Evolutionary conservation across 345 rosid genomes (phyloP).

Genomic region (Gossypium sturtianum): DNA sequence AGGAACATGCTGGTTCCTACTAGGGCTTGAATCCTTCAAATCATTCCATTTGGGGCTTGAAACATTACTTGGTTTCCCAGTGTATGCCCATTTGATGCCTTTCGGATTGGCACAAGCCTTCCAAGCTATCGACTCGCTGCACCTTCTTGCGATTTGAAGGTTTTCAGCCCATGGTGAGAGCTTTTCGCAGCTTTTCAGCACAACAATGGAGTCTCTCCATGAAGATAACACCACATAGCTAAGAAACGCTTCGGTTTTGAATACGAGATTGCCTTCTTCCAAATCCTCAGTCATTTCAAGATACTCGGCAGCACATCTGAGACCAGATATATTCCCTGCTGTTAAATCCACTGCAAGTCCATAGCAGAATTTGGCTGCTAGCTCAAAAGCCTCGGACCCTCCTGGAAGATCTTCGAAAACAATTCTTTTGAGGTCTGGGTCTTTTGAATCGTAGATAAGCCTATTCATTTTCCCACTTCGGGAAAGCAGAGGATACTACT

Average conservation of each 20-base stretch:
- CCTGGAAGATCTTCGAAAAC: slow-evolving; percentile 78
- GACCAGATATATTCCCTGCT: slow-evolving; percentile 80
- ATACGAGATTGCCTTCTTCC: slow-evolving; percentile 93
- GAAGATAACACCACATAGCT: slow-evolving; percentile 94
- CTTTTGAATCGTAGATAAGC: slow-evolving; percentile 69
- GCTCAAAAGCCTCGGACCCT: slow-evolving; percentile 82
- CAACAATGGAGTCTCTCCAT: slow-evolving; percentile 92
- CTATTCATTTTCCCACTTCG: slow-evolving; percentile 93
- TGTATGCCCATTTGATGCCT: slow-evolving; percentile 91
- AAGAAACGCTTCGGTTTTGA: slow-evolving; percentile 96
- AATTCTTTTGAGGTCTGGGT: slow-evolving; percentile 48
- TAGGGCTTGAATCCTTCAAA: slow-evolving; percentile 70
- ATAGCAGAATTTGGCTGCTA: slow-evolving; percentile 93
- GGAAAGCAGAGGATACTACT: slow-evolving; percentile 96
- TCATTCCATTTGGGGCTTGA: slow-evolving; percentile 85
- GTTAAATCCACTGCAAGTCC: slow-evolving; percentile 91
- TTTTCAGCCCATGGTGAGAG: slow-evolving; percentile 97
- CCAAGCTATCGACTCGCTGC: slow-evolving; percentile 99
- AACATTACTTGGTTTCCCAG: slow-evolving; percentile 58
- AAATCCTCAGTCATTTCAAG: slow-evolving; percentile 99
- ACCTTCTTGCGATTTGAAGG: slow-evolving; percentile 87
- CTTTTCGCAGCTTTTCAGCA: slow-evolving; percentile 85
- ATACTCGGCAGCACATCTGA: slow-evolving; percentile 91
- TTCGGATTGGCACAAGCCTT: slow-evolving; percentile 96
- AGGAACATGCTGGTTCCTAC: slow-evolving; percentile 73